Base-by-base conservation (phyloP, 495 filamentous ascomycete species). In the Penicillium bovifimosum region DNA sequence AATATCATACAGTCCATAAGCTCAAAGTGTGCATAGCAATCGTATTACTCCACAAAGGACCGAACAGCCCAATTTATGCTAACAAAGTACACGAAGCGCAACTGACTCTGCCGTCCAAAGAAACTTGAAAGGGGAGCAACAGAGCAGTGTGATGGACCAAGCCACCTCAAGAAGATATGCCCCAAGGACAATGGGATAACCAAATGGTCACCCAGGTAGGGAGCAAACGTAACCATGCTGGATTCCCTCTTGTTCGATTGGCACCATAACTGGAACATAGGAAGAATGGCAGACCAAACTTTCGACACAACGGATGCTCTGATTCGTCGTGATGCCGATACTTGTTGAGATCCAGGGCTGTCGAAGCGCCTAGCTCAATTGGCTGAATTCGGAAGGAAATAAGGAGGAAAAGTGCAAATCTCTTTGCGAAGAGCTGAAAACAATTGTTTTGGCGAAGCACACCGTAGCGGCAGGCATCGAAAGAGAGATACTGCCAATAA, bases 401-500 rank as follows among this genome's bases (percentile, higher is more conserved):
- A 17, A 46, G 31, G n/a, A 32, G 50, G 41, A 49, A 52, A 53
- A 53, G 47, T 45, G 55, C 61, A 55, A 66, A 54, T 63, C 47
- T 75, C 70, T 75, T 73, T 73, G 61, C 58, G 52, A 55, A 49
- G 36, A 16, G 35, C 55, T 44, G 53, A 64, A 46, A 50, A 66
- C 51, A 52, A 43, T 50, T 54, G 60, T 65, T 58, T 65, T 53
- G 52, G 65, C 61, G 68, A 62, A 52, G 63, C 54, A 56, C 55
- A 64, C 63, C 59, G 58, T 54, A 51, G 57, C 62, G 69, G 59
- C 60, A 68, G 67, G 64, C 62, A 68, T 68, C 55, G 58, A 63
- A 64, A 55, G 31, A 36, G 52, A 63, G 57, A 70, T 58, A 66
- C 65, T 72, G 58, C 63, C 65, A 65, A 57, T 60, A 67, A 68